phyloP scores from a whole-genome alignment of 2,329 filamentous ascomycete species.

The Diaporthe humulicola region DNA sequence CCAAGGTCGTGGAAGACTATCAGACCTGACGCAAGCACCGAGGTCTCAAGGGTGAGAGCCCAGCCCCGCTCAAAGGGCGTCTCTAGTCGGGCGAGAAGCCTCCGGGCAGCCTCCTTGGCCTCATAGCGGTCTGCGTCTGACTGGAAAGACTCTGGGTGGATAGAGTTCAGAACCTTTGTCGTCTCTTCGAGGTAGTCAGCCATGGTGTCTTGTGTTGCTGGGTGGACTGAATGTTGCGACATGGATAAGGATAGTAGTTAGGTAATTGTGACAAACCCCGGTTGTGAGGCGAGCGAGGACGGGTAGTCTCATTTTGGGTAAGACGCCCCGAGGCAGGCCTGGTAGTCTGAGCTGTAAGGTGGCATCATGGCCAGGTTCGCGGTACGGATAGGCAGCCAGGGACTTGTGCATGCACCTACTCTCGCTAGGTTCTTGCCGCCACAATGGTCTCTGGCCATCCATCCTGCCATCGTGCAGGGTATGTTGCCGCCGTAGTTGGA shows the following conservation, averaged over 20 bases:
- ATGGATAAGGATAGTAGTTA: background rate
- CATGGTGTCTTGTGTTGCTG: background rate
- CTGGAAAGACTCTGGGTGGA: background rate
- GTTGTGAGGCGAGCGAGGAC: background rate
- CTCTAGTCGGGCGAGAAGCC: conserved; percentile 42
- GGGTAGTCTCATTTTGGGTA: background rate
- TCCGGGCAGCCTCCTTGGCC: conserved; percentile 13
- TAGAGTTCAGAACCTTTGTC: background rate
- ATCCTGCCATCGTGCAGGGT: background rate
- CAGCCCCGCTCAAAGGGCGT: conserved; percentile 50
- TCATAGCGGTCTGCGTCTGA: conserved; percentile 7
- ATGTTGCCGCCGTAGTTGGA: background rate
- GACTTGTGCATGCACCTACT: background rate
- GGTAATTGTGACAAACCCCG: conserved; percentile 17
- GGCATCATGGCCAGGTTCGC: background rate
- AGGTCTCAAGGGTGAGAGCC: conserved; percentile 49
- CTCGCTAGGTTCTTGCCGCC: background rate
- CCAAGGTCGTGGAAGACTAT: conserved; percentile 49
- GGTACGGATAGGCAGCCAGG: background rate
- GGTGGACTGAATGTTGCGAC: background rate
- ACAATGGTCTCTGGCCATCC: background rate
- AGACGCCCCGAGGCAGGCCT: background rate
- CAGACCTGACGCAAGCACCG: conserved; percentile 48
- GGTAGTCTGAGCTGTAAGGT: too few relatives aligned
- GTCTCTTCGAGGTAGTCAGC: background rate